These are phyloP conservation scores for Canavalia ensiformis DNA, from an alignment of 306 rosid genomes.

Conservation along the genomic window DNA sequence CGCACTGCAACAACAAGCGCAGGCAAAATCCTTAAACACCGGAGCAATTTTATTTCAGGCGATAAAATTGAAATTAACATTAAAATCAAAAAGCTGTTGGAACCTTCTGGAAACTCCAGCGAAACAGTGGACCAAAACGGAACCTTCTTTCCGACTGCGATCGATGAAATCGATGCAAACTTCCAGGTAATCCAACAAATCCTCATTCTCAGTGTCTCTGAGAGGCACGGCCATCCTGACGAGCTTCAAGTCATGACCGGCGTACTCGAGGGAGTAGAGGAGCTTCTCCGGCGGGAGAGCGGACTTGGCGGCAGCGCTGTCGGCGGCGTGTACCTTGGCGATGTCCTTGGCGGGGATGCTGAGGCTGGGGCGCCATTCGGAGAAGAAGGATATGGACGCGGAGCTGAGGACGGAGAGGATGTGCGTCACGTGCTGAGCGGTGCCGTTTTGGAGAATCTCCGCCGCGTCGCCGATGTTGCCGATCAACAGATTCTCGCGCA, in stretches of 20 bases:
- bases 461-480: slow-evolving; percentile 87
- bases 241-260: slow-evolving; percentile 80
- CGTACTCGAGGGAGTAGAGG: slow-evolving; percentile 76
- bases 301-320: slow-evolving; percentile 44
- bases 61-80: not conserved
- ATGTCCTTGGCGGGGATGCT: slow-evolving; percentile 74
- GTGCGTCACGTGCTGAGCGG: slow-evolving; percentile 62
- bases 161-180: slow-evolving; percentile 88
- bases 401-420: slow-evolving; percentile 88
- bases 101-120: slow-evolving; percentile 99
- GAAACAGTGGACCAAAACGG: slow-evolving; percentile 92
- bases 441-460: slow-evolving; percentile 67
- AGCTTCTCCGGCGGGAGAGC: slow-evolving; percentile 69
- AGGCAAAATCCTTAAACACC: slow-evolving; percentile 44
- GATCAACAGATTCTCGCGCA: slow-evolving; percentile 82
- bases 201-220: slow-evolving; percentile 84
- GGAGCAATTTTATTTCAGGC: not conserved
- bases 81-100: not conserved
- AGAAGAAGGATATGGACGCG: slow-evolving; percentile 79
- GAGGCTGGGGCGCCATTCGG: slow-evolving; percentile 71
- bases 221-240: slow-evolving; percentile 92
- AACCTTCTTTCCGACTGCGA: slow-evolving; percentile 75
- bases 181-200: slow-evolving; percentile 81
- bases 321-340: slow-evolving; percentile 62
- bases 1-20: slow-evolving; percentile 82